phyloP scores from a whole-genome alignment of 1,139 yeast species.

The Lodderomyces elongisporus region DNA sequence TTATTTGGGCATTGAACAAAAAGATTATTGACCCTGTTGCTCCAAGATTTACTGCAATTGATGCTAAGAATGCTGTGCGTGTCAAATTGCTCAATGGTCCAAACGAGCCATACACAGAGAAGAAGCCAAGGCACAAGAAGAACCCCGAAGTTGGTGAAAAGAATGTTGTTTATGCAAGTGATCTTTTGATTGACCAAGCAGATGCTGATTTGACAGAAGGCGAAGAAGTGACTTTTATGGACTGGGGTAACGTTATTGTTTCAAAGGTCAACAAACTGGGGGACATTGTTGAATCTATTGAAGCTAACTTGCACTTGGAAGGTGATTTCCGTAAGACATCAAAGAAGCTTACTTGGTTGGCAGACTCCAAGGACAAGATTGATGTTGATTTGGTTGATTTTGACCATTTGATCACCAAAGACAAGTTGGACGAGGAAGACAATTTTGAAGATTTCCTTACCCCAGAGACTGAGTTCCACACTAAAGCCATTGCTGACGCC shows the following conservation, averaged over 20 bases:
- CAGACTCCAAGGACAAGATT: conserved; percentile 68
- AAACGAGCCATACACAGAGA: conserved; percentile 53
- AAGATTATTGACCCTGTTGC: conserved; percentile 95
- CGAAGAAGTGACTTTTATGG: conserved; percentile 96
- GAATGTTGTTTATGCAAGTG: conserved; percentile 62
- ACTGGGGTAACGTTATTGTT: conserved; percentile 95
- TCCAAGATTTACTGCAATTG: conserved; percentile 87
- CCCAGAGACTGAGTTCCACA: conserved; percentile 79
- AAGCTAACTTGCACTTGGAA: conserved; percentile 81
- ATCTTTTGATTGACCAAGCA: conserved; percentile 76
- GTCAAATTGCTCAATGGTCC: conserved; percentile 72
- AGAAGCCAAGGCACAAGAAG: conserved; percentile 92
- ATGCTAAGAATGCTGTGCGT: conserved; percentile 53
- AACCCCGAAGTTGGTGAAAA: conserved; percentile 87
- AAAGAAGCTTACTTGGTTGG: conserved; percentile 94
- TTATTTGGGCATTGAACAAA: conserved; percentile 96
- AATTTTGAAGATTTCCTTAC: conserved; percentile 91
- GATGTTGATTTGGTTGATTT: conserved; percentile 82
- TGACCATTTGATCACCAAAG: conserved; percentile 94
- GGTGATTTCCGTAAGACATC: conserved; percentile 98
- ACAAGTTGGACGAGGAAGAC: conserved; percentile 92
- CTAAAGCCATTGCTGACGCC: conserved; percentile 73
- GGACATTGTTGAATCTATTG: conserved; percentile 55
- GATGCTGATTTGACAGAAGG: conserved; percentile 72
- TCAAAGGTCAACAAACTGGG: conserved; percentile 64